Evolutionary conservation across 2,329 filamentous ascomycete species (phyloP).

Genomic region (Metarhizium rileyi): DNA sequence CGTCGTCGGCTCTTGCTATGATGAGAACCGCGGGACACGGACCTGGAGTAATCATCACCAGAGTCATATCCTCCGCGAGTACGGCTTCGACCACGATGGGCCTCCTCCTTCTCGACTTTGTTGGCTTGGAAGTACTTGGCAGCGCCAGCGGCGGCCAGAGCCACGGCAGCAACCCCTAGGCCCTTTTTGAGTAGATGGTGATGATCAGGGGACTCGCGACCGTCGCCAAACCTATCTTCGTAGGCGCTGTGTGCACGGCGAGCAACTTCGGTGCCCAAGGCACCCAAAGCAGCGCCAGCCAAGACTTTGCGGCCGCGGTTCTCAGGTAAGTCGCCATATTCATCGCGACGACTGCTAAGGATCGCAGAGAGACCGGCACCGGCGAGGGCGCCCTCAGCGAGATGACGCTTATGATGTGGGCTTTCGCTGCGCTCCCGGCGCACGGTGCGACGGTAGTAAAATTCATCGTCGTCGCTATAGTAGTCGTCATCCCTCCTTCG

Average conservation of each 20-base stretch:
- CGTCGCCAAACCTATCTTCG: constrained; percentile 38
- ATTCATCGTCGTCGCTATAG: constrained; percentile 38
- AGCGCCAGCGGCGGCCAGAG: constrained; percentile 54
- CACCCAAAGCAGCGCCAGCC: constrained; percentile 52
- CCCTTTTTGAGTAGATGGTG: constrained; percentile 48
- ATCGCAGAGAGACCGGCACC: constrained; percentile 54
- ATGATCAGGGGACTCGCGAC: constrained; percentile 28
- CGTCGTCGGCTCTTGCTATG: constrained; percentile 34
- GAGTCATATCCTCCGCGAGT: constrained; percentile 33
- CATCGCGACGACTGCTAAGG: constrained; percentile 42
- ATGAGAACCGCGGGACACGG: constrained; percentile 26
- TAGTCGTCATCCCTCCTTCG: constrained; percentile 34
- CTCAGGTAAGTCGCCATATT: constrained; percentile 38
- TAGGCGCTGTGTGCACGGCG: constrained; percentile 53
- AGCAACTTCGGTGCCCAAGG: constrained; percentile 51
- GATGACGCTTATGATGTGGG: constrained; percentile 44
- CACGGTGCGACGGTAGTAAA: constrained; percentile 34
- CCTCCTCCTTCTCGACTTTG: constrained; percentile 51
- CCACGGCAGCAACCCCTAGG: constrained; percentile 52
- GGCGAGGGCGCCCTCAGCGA: constrained; percentile 56
- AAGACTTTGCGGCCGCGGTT: constrained; percentile 48
- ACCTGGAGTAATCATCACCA: constrained; percentile 31
- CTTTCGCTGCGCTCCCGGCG: constrained; percentile 42
- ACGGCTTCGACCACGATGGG: constrained; percentile 44
- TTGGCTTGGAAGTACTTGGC: constrained; percentile 53